phyloP scores from a whole-genome alignment of 2,329 filamentous ascomycete genomes.

The Aspergillus fructus region DNA sequence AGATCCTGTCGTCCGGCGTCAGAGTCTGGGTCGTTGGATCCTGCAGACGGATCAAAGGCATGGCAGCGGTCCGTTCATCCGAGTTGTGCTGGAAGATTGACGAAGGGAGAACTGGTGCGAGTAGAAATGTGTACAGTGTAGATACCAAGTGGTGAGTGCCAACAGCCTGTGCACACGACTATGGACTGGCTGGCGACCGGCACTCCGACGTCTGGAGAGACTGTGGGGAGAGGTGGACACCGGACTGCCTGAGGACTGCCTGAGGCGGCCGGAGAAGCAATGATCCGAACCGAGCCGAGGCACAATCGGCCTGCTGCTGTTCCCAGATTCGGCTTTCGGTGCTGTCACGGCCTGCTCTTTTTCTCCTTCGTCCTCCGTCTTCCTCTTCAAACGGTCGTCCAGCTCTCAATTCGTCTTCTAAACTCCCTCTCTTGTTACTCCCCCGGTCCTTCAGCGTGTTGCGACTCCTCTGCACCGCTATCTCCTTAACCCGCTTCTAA shows the following conservation, averaged over 20 bases:
- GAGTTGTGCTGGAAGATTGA: not conserved
- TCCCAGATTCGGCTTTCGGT: slow-evolving; percentile 9
- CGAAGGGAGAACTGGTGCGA: too few relatives aligned
- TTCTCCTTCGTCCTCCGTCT: not conserved
- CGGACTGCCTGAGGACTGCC: not conserved
- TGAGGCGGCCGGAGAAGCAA: not conserved
- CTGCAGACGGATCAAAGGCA: not conserved
- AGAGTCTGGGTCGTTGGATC: not conserved
- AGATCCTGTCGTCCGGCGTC: slow-evolving; percentile 5
- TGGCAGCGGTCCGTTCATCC: slow-evolving; percentile 17
- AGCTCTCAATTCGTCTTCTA: not conserved
- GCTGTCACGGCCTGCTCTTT: not conserved
- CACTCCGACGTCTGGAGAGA: not conserved
- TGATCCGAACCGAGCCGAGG: slow-evolving; percentile 29
- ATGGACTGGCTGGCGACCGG: not conserved
- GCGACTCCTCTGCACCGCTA: not conserved
- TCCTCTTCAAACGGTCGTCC: not conserved
- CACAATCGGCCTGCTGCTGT: slow-evolving; percentile 7
- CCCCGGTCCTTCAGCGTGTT: not conserved
- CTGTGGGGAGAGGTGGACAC: not conserved
- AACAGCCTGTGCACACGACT: not conserved
- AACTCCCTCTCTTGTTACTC: not conserved
- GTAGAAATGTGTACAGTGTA: too few relatives aligned
- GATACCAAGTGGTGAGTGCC: too few relatives aligned
- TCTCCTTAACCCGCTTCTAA: slow-evolving; percentile 7